These are phyloP conservation scores for Lactifluus rugatus DNA, from an alignment of 768 basidiomycete genomes.

Conservation along the genomic window DNA sequence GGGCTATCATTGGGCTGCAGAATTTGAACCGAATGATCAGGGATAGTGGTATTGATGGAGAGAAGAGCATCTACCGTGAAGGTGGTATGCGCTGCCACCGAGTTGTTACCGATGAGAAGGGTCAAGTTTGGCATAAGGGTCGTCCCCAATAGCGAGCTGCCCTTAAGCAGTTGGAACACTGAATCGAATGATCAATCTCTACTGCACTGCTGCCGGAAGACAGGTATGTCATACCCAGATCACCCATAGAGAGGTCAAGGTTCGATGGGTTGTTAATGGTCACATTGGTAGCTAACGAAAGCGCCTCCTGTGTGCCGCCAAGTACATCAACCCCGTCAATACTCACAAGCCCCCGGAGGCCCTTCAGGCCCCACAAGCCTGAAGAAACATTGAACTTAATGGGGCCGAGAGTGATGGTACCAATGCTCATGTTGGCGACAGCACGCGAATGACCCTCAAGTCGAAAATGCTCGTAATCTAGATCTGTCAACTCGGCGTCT, in stretches of 20 bases:
- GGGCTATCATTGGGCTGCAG: constrained; percentile 49
- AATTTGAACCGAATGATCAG: not conserved
- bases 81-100: constrained; percentile 36
- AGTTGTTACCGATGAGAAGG: constrained; percentile 52
- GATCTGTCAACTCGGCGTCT: constrained; percentile 51
- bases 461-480: constrained; percentile 39
- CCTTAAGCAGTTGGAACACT: constrained; percentile 51
- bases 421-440: constrained; percentile 50
- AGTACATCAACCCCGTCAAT: constrained; percentile 56
- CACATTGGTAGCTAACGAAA: constrained; percentile 51
- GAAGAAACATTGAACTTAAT: constrained; percentile 66
- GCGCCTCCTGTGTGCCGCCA: constrained; percentile 50
- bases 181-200: not conserved
- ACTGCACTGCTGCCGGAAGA: not conserved
- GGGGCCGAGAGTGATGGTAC: constrained; percentile 56
- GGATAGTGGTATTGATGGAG: not conserved
- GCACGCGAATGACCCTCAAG: constrained; percentile 53
- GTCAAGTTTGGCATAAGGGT: constrained; percentile 51
- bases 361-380: constrained; percentile 47
- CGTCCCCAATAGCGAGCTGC: constrained; percentile 47
- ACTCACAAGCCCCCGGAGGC: constrained; percentile 44
- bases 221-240: constrained; percentile 40
- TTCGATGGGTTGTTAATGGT: constrained; percentile 61
- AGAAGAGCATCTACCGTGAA: constrained; percentile 32
- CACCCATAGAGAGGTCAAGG: constrained; percentile 50